Percentiles rank a stretch among this genome's conserved stretches.
phyloP scores from a whole-genome alignment of 805 yeast genomes.

The Isabelozyma rhagii region DNA sequence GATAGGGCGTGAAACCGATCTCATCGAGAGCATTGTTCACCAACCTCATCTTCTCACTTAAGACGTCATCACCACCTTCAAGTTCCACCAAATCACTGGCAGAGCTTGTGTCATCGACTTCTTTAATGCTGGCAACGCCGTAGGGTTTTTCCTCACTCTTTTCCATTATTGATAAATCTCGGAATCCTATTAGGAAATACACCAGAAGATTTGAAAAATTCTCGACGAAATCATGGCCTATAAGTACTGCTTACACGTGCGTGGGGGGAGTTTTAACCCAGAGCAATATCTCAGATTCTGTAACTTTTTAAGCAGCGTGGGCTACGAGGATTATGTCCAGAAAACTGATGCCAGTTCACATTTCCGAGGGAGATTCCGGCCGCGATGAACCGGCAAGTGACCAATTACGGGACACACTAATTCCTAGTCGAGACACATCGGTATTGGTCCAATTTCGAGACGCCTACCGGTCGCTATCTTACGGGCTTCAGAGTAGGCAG shows the following conservation, averaged over 20 bases:
- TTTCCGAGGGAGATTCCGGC: neutral
- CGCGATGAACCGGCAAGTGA: neutral
- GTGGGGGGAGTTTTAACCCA: neutral
- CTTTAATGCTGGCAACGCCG: neutral
- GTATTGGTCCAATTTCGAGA: too few species aligned
- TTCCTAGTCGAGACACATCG: too few species aligned
- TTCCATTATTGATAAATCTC: neutral
- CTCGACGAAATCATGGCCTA: neutral
- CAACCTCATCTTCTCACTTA: slow-evolving; percentile 40
- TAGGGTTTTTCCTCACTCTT: neutral
- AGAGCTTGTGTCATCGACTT: neutral
- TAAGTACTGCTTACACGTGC: neutral
- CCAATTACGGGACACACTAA: too few species aligned
- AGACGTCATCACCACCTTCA: slow-evolving; percentile 24
- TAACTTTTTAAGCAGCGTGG: neutral
- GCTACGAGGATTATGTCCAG: neutral
- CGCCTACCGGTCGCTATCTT: too few species aligned
- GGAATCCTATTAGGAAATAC: neutral
- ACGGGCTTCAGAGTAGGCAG: neutral
- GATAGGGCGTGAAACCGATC: slow-evolving; percentile 44
- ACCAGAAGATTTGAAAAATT: neutral
- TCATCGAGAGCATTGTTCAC: slow-evolving; percentile 57
- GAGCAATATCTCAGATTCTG: neutral
- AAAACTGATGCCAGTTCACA: neutral
- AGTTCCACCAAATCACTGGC: slow-evolving; percentile 7